Conservation (phyloP, 306 rosid genomes). For the Elaeagnus macrophylla region DNA sequence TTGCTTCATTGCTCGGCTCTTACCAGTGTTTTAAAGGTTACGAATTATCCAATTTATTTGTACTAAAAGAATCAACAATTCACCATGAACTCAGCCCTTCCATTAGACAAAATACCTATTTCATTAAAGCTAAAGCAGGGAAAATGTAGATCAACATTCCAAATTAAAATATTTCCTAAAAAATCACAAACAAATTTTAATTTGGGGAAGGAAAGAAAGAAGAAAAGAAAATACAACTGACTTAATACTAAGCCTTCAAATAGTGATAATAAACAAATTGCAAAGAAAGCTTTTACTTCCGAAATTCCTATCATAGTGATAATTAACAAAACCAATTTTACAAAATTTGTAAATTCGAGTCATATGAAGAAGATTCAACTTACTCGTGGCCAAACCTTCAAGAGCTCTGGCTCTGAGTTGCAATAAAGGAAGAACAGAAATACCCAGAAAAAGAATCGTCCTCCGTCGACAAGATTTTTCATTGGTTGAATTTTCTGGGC, state of each 20-base stretch:
- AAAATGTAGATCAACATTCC: no score
- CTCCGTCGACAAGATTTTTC: conserved; percentile 34
- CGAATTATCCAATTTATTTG: no score
- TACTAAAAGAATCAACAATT: no score
- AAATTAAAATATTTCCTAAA: no score
- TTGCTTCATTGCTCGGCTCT: no score
- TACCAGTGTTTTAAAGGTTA: no score
- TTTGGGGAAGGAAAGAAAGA: no score
- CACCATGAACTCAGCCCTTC: no score
- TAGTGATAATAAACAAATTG: neutral
- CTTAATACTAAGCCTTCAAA: neutral
- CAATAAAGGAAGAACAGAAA: conserved; percentile 57
- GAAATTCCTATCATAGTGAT: neutral
- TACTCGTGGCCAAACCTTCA: conserved; percentile 33
- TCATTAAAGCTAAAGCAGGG: no score
- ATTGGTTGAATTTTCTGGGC: conserved; percentile 22
- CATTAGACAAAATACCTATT: no score
- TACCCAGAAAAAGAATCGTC: conserved; percentile 47
- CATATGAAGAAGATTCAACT: conserved; percentile 11
- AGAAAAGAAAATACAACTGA: neutral
- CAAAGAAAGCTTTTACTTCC: neutral
- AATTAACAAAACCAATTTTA: conserved; percentile 4
- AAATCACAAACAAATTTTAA: no score
- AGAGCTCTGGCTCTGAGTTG: conserved; percentile 52
- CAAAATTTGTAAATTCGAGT: conserved; percentile 5